These are phyloP conservation scores for Neurospora hispaniola DNA, from an alignment of 495 filamentous ascomycete genomes.

Conservation along the genomic window DNA sequence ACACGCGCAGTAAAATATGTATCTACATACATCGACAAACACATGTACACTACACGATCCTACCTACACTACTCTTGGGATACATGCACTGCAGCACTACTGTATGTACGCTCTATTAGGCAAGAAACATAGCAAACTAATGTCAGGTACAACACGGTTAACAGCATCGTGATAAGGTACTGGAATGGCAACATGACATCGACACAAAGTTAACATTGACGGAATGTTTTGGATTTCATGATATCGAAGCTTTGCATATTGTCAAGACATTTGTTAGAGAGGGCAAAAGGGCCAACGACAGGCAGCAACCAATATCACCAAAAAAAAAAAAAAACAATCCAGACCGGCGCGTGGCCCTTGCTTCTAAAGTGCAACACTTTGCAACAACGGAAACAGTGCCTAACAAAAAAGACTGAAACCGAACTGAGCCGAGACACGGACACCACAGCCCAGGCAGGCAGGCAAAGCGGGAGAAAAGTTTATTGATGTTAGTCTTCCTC, in stretches of 20 bases:
- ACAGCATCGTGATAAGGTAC: not conserved
- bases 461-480: not conserved
- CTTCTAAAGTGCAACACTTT: not conserved
- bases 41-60: not conserved
- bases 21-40: not conserved
- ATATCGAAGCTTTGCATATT: not conserved
- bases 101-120: not conserved
- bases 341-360: not conserved
- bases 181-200: not conserved
- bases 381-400: not conserved
- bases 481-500: not conserved
- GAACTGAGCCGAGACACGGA: not conserved
- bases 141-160: not conserved
- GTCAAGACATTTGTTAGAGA: not conserved
- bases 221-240: not conserved
- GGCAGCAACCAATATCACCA: not conserved
- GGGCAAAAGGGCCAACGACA: not conserved
- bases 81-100: not conserved
- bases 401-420: not conserved
- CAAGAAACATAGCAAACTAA: not conserved
- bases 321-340: not conserved
- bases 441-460: not conserved
- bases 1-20: not conserved
- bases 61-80: not conserved
- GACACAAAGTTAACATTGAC: not conserved